These are phyloP conservation scores for Russula virescens DNA, from an alignment of 768 basidiomycete genomes.

Conservation along the genomic window DNA sequence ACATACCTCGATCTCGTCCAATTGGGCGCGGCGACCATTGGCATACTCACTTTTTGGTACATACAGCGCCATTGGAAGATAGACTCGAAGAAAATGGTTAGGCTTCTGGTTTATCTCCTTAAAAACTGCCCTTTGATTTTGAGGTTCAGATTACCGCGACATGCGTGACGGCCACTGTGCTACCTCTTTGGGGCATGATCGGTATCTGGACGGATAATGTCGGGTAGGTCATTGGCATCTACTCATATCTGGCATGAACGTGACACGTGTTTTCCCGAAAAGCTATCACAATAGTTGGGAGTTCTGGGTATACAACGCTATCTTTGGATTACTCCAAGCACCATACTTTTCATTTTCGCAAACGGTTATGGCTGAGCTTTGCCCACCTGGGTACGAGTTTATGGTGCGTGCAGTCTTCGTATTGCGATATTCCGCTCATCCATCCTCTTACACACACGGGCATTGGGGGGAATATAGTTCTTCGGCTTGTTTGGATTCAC, in stretches of 20 bases:
- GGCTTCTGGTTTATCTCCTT: too few relatives aligned
- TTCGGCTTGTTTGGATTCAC: slow-evolving; percentile 77
- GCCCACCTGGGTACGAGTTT: slow-evolving; percentile 82
- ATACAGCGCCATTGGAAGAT: too few relatives aligned
- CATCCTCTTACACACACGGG: too few relatives aligned
- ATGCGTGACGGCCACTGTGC: slow-evolving; percentile 67
- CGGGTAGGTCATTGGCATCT: slow-evolving; percentile 46
- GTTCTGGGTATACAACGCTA: slow-evolving; percentile 80
- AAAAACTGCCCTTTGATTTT: slow-evolving; percentile 14
- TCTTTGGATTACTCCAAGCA: slow-evolving; percentile 80
- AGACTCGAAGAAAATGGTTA: too few relatives aligned
- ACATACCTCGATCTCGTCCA: slow-evolving; percentile 70
- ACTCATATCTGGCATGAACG: not conserved
- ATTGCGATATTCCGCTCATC: too few relatives aligned
- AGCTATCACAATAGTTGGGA: slow-evolving; percentile 81
- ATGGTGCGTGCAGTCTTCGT: slow-evolving; percentile 37
- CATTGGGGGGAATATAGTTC: slow-evolving; percentile 43
- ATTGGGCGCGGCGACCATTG: slow-evolving; percentile 63
- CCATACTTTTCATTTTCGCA: slow-evolving; percentile 85
- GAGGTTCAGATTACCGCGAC: slow-evolving; percentile 59
- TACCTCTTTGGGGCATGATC: slow-evolving; percentile 82
- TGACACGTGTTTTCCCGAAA: slow-evolving; percentile 29
- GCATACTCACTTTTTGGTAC: slow-evolving; percentile 77
- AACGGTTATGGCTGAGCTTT: slow-evolving; percentile 86
- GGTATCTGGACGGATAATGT: slow-evolving; percentile 74